Evolutionary conservation across 257 asterid species (phyloP).

Genomic region (Verbena officinalis): DNA sequence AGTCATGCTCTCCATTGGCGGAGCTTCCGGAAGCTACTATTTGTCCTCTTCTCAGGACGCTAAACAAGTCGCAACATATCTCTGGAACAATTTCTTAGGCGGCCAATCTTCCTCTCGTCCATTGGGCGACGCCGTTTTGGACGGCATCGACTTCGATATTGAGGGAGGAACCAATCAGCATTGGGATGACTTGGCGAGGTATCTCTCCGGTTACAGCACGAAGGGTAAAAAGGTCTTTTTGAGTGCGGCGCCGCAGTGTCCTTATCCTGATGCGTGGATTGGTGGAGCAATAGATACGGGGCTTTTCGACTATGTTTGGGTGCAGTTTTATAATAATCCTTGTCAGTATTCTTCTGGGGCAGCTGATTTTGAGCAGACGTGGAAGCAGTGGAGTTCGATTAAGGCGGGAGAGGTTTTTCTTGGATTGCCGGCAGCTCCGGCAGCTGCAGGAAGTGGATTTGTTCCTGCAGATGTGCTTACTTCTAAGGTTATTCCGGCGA

Average conservation of each 20-base stretch:
- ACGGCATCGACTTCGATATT: constrained; percentile 51
- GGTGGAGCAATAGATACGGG: constrained; percentile 47
- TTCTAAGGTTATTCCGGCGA: constrained; percentile 34
- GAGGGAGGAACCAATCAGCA: constrained; percentile 48
- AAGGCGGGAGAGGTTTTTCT: constrained; percentile 34
- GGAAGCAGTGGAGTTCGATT: constrained; percentile 42
- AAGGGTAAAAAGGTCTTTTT: constrained; percentile 43
- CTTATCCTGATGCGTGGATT: constrained; percentile 40
- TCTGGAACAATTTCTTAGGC: constrained; percentile 51
- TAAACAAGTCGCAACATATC: constrained; percentile 41
- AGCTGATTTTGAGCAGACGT: constrained; percentile 31
- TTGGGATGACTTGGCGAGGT: constrained; percentile 47
- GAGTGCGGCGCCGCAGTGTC: constrained; percentile 51
- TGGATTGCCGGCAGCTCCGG: constrained; percentile 34
- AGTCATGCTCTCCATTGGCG: constrained; percentile 48
- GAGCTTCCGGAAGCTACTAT: constrained; percentile 43
- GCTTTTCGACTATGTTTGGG: constrained; percentile 54
- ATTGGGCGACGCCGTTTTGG: constrained; percentile 44
- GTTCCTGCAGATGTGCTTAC: constrained; percentile 27
- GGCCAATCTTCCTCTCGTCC: constrained; percentile 44
- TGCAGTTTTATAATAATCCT: constrained; percentile 49
- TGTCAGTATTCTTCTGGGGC: constrained; percentile 38
- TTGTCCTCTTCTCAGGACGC: constrained; percentile 46
- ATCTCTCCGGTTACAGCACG: constrained; percentile 24
- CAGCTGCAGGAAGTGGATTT: constrained; percentile 38